Percentiles rank a stretch among this genome's conserved stretches.
phyloP scores from a whole-genome alignment of 2,329 filamentous ascomycete genomes.

The Pseudophaeomoniella oleicola region DNA sequence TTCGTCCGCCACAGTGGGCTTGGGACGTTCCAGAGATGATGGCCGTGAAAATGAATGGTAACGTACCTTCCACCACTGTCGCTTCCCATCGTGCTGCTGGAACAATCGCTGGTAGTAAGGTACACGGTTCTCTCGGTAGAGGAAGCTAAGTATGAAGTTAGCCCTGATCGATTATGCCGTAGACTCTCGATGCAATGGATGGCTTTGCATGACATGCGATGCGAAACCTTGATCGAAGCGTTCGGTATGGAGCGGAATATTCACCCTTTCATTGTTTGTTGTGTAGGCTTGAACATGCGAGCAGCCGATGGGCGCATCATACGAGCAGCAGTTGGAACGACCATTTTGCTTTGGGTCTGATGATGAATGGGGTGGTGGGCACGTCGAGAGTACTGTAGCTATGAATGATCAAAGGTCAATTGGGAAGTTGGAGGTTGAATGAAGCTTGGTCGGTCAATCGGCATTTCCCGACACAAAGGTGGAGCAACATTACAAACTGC shows the following conservation, averaged over 20 bases:
- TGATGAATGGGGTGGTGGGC: not conserved
- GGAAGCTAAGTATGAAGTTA: constrained; percentile 22
- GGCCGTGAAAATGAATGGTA: constrained; percentile 1
- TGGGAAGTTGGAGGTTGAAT: not conserved
- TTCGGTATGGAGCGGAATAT: not conserved
- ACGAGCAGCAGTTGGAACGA: constrained; percentile 12
- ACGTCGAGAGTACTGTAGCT: no score
- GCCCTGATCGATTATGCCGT: not conserved
- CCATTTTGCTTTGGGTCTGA: constrained; percentile 8
- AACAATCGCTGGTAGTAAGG: constrained; percentile 53
- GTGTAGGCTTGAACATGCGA: constrained; percentile 10
- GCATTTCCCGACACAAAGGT: no score
- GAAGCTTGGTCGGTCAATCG: no score
- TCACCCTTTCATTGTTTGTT: constrained; percentile 2
- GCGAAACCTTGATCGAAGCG: not conserved
- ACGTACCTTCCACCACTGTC: constrained; percentile 56
- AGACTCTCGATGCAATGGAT: not conserved
- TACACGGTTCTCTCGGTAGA: constrained; percentile 54
- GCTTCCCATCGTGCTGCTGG: constrained; percentile 50
- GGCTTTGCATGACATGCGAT: no score
- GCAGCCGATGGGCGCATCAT: constrained; percentile 14
- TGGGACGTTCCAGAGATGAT: not conserved
- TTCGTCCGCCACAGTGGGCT: not conserved
- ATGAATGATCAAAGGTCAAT: not conserved
- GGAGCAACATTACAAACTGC: no score